Base-by-base conservation (phyloP, 495 filamentous ascomycete species). In the Parathielavia appendiculata region DNA sequence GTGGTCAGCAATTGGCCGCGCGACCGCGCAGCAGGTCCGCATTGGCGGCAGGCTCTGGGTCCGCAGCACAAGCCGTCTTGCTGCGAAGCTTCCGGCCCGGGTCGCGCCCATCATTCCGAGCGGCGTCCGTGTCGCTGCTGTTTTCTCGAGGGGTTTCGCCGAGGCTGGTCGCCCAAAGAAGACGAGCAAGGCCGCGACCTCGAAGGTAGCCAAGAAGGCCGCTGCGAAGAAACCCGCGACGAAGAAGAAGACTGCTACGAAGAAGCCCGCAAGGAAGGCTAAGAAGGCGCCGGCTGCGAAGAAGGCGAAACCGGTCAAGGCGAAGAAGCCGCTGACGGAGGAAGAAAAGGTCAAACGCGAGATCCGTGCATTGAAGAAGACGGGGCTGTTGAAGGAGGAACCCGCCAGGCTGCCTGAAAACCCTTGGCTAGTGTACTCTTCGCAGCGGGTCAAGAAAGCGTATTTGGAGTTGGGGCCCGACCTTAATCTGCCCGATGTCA, bases 341-440 rank as follows among this genome's bases (percentile, higher is more conserved):
- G 55, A 61, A 43, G 34, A 51, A 41, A 61, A 63, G 64, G 12
- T 8, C 17, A 55, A 47, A 36, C 46, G 36, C 46, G 65, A 57
- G 47, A 54, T 49, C 45, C 54, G 39, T 9, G 65, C 57, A 41
- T 41, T 64, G 43, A 68, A 52, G 60, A 47, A 60, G 59, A 51
- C 39, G 35, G 71, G 69, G 34, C 53, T 78, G 11, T 50, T 72
- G 20, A 54, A 47, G 7, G 65, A 71, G 16, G 60, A 71, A 22
- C 69, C 65, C 1, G 62, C 58, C 12, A 0, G 0, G 19, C 64
- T 65, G 16, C 56, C 64, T 1, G 23, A 13, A 0, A 48, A 4
- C 0, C 0, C 51, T 11, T 75, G 71, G 68, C 40, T 11, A 0
- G 11, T 71, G 11, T 75, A 54, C 47, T 0, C 70, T 4, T 0